Conservation (phyloP, 1,139 yeast species). For the Geotrichum australiense region DNA sequence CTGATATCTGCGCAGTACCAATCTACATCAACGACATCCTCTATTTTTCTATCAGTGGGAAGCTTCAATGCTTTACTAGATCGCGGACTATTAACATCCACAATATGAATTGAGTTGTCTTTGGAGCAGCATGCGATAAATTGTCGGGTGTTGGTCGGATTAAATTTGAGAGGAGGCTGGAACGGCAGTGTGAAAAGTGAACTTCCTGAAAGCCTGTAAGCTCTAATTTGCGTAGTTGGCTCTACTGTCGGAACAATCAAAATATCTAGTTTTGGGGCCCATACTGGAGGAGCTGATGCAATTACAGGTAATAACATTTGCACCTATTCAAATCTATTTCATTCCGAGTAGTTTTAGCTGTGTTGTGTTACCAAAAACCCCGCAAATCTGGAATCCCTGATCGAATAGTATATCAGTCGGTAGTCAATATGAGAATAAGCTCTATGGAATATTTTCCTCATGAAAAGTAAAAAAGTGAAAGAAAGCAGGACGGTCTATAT, state of each 20-base stretch:
- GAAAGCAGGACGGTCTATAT: no score
- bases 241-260: background rate
- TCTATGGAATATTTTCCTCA: no score
- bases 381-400: no score
- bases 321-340: background rate
- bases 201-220: constrained; percentile 2
- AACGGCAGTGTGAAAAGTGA: background rate
- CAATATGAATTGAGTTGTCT: constrained; percentile 2
- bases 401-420: no score
- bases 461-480: no score
- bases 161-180: background rate
- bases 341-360: background rate
- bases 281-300: background rate
- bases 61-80: background rate
- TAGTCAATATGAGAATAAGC: no score
- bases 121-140: constrained; percentile 2
- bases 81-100: background rate
- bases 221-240: background rate
- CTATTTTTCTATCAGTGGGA: background rate
- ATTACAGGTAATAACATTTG: background rate
- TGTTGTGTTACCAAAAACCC: no score
- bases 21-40: background rate
- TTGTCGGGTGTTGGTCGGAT: background rate
- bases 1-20: constrained; percentile 5
- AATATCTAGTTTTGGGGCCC: constrained; percentile 1